phyloP scores from a whole-genome alignment of 352 stramenopile genomes.

The Thalassiosira exigua region DNA sequence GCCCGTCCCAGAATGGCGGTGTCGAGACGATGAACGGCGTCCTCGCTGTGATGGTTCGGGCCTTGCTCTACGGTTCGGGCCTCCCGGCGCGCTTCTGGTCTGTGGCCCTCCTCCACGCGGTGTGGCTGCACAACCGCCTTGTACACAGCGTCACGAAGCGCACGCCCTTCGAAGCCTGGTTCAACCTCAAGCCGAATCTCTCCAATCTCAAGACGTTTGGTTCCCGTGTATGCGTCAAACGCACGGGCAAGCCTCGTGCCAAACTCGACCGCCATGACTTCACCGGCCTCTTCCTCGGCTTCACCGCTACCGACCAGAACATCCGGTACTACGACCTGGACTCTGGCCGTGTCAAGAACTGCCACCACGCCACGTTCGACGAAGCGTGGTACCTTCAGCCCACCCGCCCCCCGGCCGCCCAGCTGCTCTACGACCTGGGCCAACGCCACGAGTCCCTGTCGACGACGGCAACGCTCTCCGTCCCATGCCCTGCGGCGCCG shows the following conservation, averaged over 20 bases:
- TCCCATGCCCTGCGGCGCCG: no score
- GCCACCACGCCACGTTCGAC: no score
- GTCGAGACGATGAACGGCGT: slow-evolving; percentile 23
- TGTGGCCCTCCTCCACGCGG: slow-evolving; percentile 15
- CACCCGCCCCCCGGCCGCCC: slow-evolving; percentile 11
- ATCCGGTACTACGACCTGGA: no score
- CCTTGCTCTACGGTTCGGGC: slow-evolving; percentile 36
- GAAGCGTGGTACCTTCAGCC: slow-evolving; percentile 41
- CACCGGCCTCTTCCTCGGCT: slow-evolving; percentile 60
- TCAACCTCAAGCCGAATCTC: slow-evolving; percentile 30
- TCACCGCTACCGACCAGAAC: no score
- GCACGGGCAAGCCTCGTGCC: slow-evolving; percentile 2
- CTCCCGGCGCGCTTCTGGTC: slow-evolving; percentile 27
- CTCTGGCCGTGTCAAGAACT: no score
- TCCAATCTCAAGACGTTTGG: slow-evolving; percentile 33
- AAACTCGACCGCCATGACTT: slow-evolving; percentile 44
- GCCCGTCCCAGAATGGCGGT: no score
- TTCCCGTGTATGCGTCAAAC: slow-evolving; percentile 35
- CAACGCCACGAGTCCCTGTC: no score
- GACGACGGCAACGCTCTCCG: no score
- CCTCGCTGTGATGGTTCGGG: slow-evolving; percentile 17
- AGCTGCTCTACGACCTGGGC: slow-evolving; percentile 40
- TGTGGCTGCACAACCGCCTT: slow-evolving; percentile 25
- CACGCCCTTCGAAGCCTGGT: slow-evolving; percentile 47
- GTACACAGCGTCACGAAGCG: slow-evolving; percentile 5